Conservation (phyloP, 495 filamentous ascomycete species). For the Penicillium bialowiezense region DNA sequence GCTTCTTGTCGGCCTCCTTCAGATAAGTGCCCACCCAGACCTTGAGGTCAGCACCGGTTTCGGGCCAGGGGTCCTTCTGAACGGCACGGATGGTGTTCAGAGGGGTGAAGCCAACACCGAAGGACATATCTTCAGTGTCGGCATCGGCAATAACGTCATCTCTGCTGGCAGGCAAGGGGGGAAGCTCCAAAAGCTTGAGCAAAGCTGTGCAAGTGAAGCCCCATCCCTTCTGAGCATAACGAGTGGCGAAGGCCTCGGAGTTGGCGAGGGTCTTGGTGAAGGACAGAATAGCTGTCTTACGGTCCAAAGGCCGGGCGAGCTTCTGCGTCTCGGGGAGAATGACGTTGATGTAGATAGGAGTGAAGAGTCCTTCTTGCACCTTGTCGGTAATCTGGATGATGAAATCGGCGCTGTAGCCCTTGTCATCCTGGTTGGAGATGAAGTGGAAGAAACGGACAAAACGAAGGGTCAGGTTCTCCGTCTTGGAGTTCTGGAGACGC, state of each 20-base stretch:
- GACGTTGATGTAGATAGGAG: conserved; percentile 74
- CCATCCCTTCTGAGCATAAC: conserved; percentile 78
- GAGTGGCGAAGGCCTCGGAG: conserved; percentile 71
- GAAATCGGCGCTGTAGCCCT: conserved; percentile 85
- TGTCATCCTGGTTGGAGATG: conserved; percentile 68
- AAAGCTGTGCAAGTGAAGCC: conserved; percentile 79
- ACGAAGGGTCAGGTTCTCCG: conserved; percentile 74
- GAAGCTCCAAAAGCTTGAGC: conserved; percentile 82
- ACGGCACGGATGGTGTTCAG: conserved; percentile 79
- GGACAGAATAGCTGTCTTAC: conserved; percentile 89
- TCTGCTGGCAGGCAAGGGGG: conserved; percentile 65
- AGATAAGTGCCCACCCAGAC: conserved; percentile 74
- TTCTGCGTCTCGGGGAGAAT: conserved; percentile 86
- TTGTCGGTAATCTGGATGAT: conserved; percentile 77
- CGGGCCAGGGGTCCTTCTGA: conserved; percentile 72
- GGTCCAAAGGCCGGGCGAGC: conserved; percentile 80
- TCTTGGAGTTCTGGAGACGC: conserved; percentile 72
- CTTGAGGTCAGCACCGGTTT: conserved; percentile 71
- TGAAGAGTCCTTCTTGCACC: conserved; percentile 78
- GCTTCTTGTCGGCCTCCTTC: conserved; percentile 56
- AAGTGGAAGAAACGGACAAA: conserved; percentile 94
- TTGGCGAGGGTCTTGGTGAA: conserved; percentile 86
- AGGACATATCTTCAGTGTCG: conserved; percentile 90
- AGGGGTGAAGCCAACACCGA: conserved; percentile 88
- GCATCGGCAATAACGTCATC: conserved; percentile 79